Conservation (phyloP, 495 filamentous ascomycete species). For the Trichoderma parareesei region DNA sequence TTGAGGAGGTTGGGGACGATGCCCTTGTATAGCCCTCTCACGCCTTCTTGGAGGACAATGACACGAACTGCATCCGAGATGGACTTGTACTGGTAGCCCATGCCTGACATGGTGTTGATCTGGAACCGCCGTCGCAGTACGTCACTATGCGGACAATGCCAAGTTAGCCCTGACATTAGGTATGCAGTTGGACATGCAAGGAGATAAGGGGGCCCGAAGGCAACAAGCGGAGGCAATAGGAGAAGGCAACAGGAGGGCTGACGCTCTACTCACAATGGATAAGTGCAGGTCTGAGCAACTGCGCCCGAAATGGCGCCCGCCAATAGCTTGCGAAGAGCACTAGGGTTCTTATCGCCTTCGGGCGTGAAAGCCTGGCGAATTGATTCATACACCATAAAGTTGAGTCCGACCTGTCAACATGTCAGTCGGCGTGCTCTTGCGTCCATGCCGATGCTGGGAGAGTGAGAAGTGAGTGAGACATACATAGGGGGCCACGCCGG, state of each 20-base stretch:
- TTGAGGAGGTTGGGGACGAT: constrained; percentile 92
- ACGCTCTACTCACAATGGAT: constrained; percentile 69
- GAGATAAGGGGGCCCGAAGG: no score
- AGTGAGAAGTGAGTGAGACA: constrained; percentile 23
- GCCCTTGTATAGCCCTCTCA: constrained; percentile 77
- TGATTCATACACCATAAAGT: constrained; percentile 96
- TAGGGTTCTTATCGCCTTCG: constrained; percentile 81
- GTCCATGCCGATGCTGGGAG: constrained; percentile 2
- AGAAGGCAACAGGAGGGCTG: constrained; percentile 9
- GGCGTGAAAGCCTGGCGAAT: constrained; percentile 77
- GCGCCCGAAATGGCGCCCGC: constrained; percentile 93
- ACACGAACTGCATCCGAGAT: constrained; percentile 75
- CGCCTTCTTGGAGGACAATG: constrained; percentile 68
- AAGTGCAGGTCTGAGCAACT: constrained; percentile 94
- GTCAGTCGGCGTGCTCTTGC: constrained; percentile 18
- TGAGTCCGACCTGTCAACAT: constrained; percentile 68
- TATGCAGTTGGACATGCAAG: no score
- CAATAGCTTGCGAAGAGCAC: constrained; percentile 66
- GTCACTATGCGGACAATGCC: constrained; percentile 48
- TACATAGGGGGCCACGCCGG: constrained; percentile 93
- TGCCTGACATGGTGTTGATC: constrained; percentile 98
- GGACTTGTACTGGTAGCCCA: constrained; percentile 90
- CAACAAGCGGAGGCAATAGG: not conserved
- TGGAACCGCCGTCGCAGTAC: constrained; percentile 94
- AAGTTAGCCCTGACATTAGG: no score